These are phyloP conservation scores for Arthrocladium fulminans DNA, from an alignment of 2,329 filamentous ascomycete genomes.

Conservation along the genomic window DNA sequence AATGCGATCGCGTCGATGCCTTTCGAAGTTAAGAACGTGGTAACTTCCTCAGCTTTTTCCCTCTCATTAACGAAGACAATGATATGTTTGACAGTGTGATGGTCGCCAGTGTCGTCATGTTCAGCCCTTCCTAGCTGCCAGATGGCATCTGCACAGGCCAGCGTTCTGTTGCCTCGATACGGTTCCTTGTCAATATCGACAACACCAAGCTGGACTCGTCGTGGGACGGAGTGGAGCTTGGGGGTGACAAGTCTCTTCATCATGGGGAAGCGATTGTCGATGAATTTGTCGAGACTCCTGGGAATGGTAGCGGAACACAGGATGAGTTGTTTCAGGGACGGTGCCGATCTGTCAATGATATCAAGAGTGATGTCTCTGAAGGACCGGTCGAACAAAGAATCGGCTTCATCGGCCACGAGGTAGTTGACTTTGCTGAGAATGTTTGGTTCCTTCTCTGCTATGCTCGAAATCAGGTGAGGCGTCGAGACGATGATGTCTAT, in stretches of 20 bases:
- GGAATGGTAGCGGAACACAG: conserved; percentile 96
- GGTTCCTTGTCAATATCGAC: conserved; percentile 88
- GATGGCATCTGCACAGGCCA: conserved; percentile 90
- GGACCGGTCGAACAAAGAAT: conserved; percentile 87
- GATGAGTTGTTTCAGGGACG: conserved; percentile 75
- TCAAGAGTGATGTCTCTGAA: conserved; percentile 75
- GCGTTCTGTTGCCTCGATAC: conserved; percentile 82
- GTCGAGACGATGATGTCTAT: conserved; percentile 82
- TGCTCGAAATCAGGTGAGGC: conserved; percentile 78
- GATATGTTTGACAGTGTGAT: conserved; percentile 59
- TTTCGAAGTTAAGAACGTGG: conserved; percentile 69
- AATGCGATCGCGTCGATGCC: conserved; percentile 82
- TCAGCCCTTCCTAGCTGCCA: conserved; percentile 82
- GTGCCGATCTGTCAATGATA: conserved; percentile 71
- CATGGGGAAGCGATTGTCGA: conserved; percentile 72
- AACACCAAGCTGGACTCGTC: conserved; percentile 86
- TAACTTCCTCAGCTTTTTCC: conserved; percentile 73
- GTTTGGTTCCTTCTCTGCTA: conserved; percentile 82
- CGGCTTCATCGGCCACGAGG: conserved; percentile 87
- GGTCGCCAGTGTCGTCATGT: conserved; percentile 48
- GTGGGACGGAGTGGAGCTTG: conserved; percentile 90
- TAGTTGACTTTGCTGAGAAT: conserved; percentile 85
- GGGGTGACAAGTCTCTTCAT: conserved; percentile 84
- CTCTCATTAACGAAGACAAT: conserved; percentile 96
- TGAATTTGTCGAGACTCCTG: conserved; percentile 72